Evolutionary conservation across 768 basidiomycete species (phyloP), one percentile per base, ranked within the genome.

Genomic region (Punctularia strigosozonata): DNA sequence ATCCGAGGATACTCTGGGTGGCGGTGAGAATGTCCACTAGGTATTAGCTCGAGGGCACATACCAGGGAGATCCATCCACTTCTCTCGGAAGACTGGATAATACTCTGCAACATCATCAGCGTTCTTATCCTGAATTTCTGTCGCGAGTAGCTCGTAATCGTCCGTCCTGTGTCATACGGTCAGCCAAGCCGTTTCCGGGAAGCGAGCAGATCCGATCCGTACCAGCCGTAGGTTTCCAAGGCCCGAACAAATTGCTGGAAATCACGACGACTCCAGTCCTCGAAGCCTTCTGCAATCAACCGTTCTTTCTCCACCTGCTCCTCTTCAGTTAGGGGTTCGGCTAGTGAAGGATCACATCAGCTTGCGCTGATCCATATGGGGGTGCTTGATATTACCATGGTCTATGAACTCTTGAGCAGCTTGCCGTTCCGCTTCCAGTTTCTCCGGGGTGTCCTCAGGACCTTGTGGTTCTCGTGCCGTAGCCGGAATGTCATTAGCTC

Each of bases 211-310:
- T 6, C n/a, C 6, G 23, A 21, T 25, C 6, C 75, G 12, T 43
- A 85, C 83, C 88, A 86, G 43, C 92, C 92, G 52, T 88, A 77
- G 10, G 62, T 65, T 54, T 83, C 86, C n/a, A 78, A 58, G 1
- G 76, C 85, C 28, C 78, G 73, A 34, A 92, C 69, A 51, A 98
- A 85, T 50, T 84, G 85, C 51, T 91, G 90, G 66, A 91, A 97
- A 54, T 97, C 91, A 25, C 89, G 75, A 48, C 87, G 73, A 55
- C 80, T 85, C 94, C 94, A 97, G 46, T 83, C 77, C 23, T 77
- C 73, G 63, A 97, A 97, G 13, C 92, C 92, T 39, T 81, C 65
- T 23, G 66, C 68, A 5, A 77, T 73, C 22, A 84, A 75, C 32
- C 69, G 72, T 22, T 94, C 89, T 61, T 94, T 97, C 53, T 75